Percentiles rank a stretch among this genome's conserved stretches.
Evolutionary conservation across 129 eudicot genomes (phyloP).

Genomic region (Oenanthe sinensis): DNA sequence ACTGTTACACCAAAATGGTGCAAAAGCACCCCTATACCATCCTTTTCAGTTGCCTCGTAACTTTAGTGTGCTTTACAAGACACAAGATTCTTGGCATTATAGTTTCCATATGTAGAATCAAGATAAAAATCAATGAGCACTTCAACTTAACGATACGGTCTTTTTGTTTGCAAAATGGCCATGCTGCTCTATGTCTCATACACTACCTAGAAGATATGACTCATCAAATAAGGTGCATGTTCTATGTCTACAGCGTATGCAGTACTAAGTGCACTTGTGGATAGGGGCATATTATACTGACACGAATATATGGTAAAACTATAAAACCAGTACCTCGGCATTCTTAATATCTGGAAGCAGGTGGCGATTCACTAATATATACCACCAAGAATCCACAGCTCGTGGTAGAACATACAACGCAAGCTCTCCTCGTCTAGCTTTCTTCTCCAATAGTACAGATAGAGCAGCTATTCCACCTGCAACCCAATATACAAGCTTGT

Average conservation of each 20-base stretch:
- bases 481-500: constrained; percentile 96
- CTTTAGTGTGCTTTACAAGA: neutral
- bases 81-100: neutral
- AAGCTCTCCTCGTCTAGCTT: constrained; percentile 88
- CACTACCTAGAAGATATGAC: neutral
- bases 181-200: neutral
- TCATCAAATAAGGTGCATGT: neutral
- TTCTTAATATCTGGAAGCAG: constrained; percentile 81
- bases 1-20: neutral
- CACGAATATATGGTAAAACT: neutral
- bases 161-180: neutral
- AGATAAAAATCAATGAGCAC: neutral
- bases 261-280: neutral
- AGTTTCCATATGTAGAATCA: neutral
- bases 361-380: constrained; percentile 81
- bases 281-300: too few species aligned
- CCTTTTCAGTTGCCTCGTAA: neutral
- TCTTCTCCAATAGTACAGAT: constrained; percentile 86
- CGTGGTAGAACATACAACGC: constrained; percentile 99
- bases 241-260: neutral
- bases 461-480: constrained; percentile 94
- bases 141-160: neutral
- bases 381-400: constrained; percentile 95
- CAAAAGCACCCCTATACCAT: neutral
- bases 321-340: constrained; percentile 59